phyloP scores from a whole-genome alignment of 2,329 filamentous ascomycete species.

The Xylariales sp. region DNA sequence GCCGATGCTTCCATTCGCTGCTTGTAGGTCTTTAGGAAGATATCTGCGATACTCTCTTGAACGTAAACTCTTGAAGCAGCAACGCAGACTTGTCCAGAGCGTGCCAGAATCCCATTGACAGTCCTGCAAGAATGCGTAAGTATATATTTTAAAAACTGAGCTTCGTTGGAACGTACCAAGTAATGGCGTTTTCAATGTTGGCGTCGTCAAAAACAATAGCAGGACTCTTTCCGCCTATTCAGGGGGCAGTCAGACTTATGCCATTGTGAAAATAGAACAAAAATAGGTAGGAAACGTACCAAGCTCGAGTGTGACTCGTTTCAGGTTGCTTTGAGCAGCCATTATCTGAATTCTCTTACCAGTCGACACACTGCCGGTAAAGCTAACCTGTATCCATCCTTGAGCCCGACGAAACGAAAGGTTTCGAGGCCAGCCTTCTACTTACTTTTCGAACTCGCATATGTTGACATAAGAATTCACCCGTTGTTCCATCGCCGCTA shows the following conservation, averaged over 20 bases:
- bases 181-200: slow-evolving; percentile 55
- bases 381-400: no score
- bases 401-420: no score
- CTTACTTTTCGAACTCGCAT: slow-evolving; percentile 54
- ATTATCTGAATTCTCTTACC: slow-evolving; percentile 60
- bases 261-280: no score
- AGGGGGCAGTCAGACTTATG: no score
- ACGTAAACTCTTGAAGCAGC: slow-evolving; percentile 70
- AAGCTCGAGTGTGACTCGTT: slow-evolving; percentile 69
- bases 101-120: slow-evolving; percentile 53
- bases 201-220: slow-evolving; percentile 62
- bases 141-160: no score
- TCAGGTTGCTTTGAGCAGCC: slow-evolving; percentile 58
- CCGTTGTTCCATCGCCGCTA: slow-evolving; percentile 33
- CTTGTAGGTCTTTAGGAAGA: slow-evolving; percentile 56
- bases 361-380: slow-evolving; percentile 66
- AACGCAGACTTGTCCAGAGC: slow-evolving; percentile 71
- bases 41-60: slow-evolving; percentile 51
- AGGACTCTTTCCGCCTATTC: slow-evolving; percentile 65
- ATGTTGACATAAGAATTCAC: slow-evolving; percentile 21
- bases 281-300: no score
- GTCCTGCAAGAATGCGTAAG: no score
- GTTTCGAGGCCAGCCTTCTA: no score
- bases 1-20: slow-evolving; percentile 52
- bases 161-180: no score